phyloP scores from a whole-genome alignment of 2,329 filamentous ascomycete species.

The Phialophora macrospora region DNA sequence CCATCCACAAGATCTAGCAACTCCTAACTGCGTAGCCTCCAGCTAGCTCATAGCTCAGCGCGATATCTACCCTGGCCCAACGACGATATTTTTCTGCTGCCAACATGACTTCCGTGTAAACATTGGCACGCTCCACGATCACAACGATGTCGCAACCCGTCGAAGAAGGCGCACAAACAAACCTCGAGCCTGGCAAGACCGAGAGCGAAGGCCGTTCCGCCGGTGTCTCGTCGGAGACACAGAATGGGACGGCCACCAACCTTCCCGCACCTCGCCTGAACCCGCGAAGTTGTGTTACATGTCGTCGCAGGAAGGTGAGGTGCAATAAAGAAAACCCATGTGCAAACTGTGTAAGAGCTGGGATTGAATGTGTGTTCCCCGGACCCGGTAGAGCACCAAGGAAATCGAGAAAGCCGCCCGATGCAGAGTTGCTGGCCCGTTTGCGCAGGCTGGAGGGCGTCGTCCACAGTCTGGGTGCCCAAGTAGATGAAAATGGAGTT shows the following conservation, averaged over 20 bases:
- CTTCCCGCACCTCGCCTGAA: conserved; percentile 39
- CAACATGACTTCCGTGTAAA: background rate
- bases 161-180: conserved; percentile 9
- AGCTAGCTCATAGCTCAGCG: background rate
- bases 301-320: conserved; percentile 54
- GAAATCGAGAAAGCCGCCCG: conserved; percentile 61
- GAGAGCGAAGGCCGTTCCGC: background rate
- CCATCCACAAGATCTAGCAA: background rate
- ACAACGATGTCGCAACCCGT: conserved; percentile 15
- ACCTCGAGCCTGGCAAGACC: background rate
- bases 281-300: conserved; percentile 54
- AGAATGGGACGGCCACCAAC: conserved; percentile 1
- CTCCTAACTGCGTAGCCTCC: background rate
- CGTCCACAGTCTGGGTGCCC: conserved; percentile 62
- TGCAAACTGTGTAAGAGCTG: conserved; percentile 54
- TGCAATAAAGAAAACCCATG: conserved; percentile 56
- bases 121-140: background rate
- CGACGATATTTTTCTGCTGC: background rate
- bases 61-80: background rate
- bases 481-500: conserved; percentile 44
- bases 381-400: conserved; percentile 65
- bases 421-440: conserved; percentile 64
- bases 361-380: conserved; percentile 67
- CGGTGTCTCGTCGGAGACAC: background rate
- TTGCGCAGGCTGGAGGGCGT: conserved; percentile 64